Evolutionary conservation across 2,329 filamentous ascomycete genomes (phyloP).

Genomic region (Penicillium sp.): DNA sequence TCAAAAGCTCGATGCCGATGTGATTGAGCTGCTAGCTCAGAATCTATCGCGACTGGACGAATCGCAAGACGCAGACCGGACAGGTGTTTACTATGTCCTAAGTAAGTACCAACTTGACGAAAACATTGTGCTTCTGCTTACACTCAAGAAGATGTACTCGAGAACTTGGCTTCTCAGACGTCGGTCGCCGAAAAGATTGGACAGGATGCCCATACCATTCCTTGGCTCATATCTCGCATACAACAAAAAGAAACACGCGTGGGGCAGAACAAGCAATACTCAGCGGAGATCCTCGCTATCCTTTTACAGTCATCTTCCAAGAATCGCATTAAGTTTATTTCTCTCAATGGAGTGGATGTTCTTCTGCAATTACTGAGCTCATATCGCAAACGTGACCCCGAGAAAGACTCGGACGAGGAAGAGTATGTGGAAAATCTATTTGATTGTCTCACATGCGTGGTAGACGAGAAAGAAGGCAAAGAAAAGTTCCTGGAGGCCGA

Average conservation of each 20-base stretch:
- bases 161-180: slow-evolving; percentile 74
- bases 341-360: slow-evolving; percentile 68
- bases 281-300: slow-evolving; percentile 87
- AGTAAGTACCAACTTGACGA: slow-evolving; percentile 28
- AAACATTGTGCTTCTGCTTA: slow-evolving; percentile 14
- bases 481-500: slow-evolving; percentile 80
- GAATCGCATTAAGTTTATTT: slow-evolving; percentile 61
- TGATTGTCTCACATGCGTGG: slow-evolving; percentile 75
- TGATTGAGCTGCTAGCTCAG: slow-evolving; percentile 44
- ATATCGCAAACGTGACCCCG: slow-evolving; percentile 82
- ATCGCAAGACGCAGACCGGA: slow-evolving; percentile 65
- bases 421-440: slow-evolving; percentile 95
- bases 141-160: slow-evolving; percentile 57
- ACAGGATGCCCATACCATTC: slow-evolving; percentile 62
- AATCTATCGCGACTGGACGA: slow-evolving; percentile 76
- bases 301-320: slow-evolving; percentile 69
- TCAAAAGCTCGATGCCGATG: slow-evolving; percentile 37
- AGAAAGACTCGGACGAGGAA: slow-evolving; percentile 81
- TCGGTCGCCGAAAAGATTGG: slow-evolving; percentile 69
- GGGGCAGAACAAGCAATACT: slow-evolving; percentile 91
- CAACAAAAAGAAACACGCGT: slow-evolving; percentile 64
- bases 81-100: slow-evolving; percentile 81
- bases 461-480: slow-evolving; percentile 72
- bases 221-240: slow-evolving; percentile 74
- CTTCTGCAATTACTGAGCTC: slow-evolving; percentile 78